Evolutionary conservation across 1,284 basidiomycete genomes (phyloP).

Genomic region (Malassezia restricta): DNA sequence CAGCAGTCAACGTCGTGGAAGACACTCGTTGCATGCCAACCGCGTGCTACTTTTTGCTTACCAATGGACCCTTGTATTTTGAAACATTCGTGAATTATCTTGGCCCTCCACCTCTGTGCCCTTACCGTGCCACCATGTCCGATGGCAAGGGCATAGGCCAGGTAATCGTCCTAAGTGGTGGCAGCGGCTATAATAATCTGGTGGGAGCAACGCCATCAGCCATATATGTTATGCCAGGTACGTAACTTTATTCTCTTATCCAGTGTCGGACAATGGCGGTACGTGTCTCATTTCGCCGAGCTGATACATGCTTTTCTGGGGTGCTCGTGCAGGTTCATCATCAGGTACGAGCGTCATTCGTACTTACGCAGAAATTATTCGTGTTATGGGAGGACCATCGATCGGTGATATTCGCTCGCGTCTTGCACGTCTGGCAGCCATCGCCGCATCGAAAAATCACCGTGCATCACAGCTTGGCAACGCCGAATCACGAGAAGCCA

Average conservation of each 20-base stretch:
- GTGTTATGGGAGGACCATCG: constrained; percentile 36
- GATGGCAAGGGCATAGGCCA: constrained; percentile 11
- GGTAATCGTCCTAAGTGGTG: constrained; percentile 49
- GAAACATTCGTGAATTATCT: no score
- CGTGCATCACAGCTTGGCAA: constrained; percentile 50
- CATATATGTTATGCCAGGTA: constrained; percentile 43
- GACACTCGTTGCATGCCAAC: not conserved
- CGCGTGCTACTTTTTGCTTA: not conserved
- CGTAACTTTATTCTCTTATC: constrained; percentile 22
- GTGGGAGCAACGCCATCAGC: constrained; percentile 50
- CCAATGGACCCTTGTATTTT: no score
- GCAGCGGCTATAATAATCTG: constrained; percentile 51
- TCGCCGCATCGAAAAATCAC: constrained; percentile 47
- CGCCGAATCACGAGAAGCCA: constrained; percentile 49
- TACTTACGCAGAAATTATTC: constrained; percentile 25
- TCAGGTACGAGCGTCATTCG: constrained; percentile 4
- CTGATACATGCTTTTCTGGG: not conserved
- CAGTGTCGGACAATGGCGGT: constrained; percentile 63
- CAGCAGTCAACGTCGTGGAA: not conserved
- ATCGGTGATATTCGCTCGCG: constrained; percentile 57
- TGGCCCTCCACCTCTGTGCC: no score
- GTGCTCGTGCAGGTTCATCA: constrained; percentile 5
- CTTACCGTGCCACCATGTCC: not conserved
- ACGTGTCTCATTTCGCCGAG: constrained; percentile 9
- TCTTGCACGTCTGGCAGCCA: constrained; percentile 65